Evolutionary conservation across 2,329 filamentous ascomycete species (phyloP).

Genomic region (Colletotrichum eremochloae): DNA sequence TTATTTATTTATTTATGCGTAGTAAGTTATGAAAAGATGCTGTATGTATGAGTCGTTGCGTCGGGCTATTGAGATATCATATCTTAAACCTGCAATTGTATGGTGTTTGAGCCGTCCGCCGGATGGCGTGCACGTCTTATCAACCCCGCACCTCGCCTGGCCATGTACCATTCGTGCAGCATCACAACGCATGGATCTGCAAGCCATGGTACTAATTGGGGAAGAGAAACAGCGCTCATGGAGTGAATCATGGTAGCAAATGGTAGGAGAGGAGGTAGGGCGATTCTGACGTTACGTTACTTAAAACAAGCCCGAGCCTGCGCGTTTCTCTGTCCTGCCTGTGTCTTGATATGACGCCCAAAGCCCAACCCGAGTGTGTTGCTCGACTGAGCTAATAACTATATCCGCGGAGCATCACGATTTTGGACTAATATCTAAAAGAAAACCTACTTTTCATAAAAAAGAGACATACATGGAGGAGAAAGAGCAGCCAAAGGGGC

Average conservation of each 20-base stretch:
- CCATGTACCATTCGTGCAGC: background rate
- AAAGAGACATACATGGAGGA: background rate
- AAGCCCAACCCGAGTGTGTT: background rate
- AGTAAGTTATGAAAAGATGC: rapidly evolving
- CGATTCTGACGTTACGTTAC: background rate
- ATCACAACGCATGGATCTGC: slow-evolving; percentile 12
- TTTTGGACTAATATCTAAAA: too few relatives aligned
- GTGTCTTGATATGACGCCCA: background rate
- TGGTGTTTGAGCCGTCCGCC: background rate
- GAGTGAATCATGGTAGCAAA: background rate
- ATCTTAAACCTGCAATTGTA: background rate
- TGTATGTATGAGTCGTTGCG: too few relatives aligned
- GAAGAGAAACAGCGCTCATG: background rate
- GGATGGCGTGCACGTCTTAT: background rate
- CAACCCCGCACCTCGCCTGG: background rate
- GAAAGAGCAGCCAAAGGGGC: background rate
- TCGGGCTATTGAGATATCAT: background rate
- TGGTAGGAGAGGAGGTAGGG: background rate
- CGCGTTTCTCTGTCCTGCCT: background rate
- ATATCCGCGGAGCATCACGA: too few relatives aligned
- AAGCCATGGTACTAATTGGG: background rate
- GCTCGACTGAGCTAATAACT: background rate
- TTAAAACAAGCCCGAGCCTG: background rate
- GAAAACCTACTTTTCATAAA: too few relatives aligned
- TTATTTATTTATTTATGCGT: too few relatives aligned